Evolutionary conservation across 805 yeast genomes (phyloP), one percentile per base, ranked within the genome.

Genomic region (Yueomyces sp.): DNA sequence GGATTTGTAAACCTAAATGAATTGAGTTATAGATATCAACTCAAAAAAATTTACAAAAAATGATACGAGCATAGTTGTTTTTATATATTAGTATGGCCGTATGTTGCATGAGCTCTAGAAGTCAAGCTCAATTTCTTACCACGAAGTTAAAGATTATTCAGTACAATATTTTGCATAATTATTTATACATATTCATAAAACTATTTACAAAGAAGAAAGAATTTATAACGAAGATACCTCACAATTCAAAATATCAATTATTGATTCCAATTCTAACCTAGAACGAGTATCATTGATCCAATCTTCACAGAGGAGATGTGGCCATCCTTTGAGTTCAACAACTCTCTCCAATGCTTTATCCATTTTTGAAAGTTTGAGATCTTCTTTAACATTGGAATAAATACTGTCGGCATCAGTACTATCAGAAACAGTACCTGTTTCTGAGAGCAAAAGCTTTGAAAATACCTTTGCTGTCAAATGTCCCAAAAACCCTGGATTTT

Each of bases 401-500:
- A 88, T 81, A 44, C 87, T 76, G 67, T 90, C 97, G 45, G 88
- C 77, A 57, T 92, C 96, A 52, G 48, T 45, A 36, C 76, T 77
- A 39, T 94, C 94, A 39, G 68, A 64, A 12, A 94, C 87, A 45
- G 76, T 66, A 39, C 97, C 97, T 47, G 74, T 69, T 60, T 87
- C 92, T 30, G 82, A 71, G 54, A 85, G 72, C 55, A 90, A 72
- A 47, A 88, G 71, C 53, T 74, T 76, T 34, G 94, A 81, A 59
- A 88, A 83, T 6, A 86, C 44, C 51, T 73, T 70, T 19, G 97
- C 88, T 5, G 94, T 74, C 38, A 87, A 62, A 63, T 92, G 96
- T 31, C 96, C 97, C 53, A 90, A 74, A 44, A 92, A 74, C 57
- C 98, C 98, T 28, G 98, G 95, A 57, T 90, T 85, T 53, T 94